These are phyloP conservation scores for Scutellaria baicalensis DNA, from an alignment of 257 asterid genomes.

Conservation along the genomic window DNA sequence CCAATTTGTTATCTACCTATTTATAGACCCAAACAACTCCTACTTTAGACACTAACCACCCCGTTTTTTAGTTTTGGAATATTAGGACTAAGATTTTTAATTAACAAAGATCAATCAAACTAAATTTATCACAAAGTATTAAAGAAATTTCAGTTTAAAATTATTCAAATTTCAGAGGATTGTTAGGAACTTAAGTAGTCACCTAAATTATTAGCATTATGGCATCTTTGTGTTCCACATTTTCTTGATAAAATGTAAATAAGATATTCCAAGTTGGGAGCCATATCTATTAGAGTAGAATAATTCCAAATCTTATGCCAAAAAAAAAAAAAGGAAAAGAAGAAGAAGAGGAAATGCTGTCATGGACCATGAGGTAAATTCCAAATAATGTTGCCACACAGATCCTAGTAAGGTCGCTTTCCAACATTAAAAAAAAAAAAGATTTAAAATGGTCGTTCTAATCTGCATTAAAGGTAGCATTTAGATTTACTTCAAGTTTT, in stretches of 20 bases:
- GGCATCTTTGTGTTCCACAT: not conserved
- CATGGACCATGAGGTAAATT: constrained; percentile 8
- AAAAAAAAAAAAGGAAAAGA: not conserved
- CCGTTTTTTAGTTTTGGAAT: constrained; percentile 3
- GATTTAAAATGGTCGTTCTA: not conserved
- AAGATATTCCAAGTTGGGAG: not conserved
- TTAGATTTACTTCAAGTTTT: not conserved
- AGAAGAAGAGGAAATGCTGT: not conserved
- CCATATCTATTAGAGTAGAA: not conserved
- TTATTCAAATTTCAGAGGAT: too few species aligned
- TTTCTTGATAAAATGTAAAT: not conserved
- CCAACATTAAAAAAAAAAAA: constrained; percentile 4
- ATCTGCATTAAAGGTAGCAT: not conserved
- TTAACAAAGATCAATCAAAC: too few species aligned
- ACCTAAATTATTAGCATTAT: not conserved
- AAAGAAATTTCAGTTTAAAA: too few species aligned
- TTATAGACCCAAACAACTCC: constrained; percentile 18
- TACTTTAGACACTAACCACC: constrained; percentile 17
- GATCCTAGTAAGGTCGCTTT: constrained; percentile 17
- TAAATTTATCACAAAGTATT: too few species aligned
- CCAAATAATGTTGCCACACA: constrained; percentile 1
- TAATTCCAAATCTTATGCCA: not conserved
- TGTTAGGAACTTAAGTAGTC: not conserved
- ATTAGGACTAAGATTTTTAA: not conserved
- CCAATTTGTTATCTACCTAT: constrained; percentile 2